These are phyloP conservation scores for Senna siamea DNA, from an alignment of 306 rosid genomes.

Conservation along the genomic window DNA sequence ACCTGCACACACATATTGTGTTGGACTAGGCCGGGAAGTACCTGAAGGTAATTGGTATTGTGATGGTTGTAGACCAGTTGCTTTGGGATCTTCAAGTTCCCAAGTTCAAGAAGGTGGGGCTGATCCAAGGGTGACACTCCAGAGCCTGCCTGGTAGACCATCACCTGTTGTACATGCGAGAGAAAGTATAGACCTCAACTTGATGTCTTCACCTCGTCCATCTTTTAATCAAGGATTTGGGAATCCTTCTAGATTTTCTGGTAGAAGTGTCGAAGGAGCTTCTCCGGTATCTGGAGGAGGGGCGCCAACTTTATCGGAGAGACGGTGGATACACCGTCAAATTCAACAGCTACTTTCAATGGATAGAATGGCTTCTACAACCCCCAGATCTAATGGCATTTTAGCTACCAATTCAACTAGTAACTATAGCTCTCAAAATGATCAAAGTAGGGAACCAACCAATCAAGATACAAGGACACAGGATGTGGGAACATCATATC, in stretches of 20 bases:
- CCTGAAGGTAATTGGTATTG: slow-evolving; percentile 99
- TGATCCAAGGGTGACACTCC: slow-evolving; percentile 58
- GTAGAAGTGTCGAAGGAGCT: slow-evolving; percentile 58
- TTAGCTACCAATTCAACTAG: slow-evolving; percentile 46
- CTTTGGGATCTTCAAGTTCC: slow-evolving; percentile 78
- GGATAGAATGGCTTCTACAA: slow-evolving; percentile 54
- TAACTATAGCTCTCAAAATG: slow-evolving; percentile 54
- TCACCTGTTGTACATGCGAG: slow-evolving; percentile 47
- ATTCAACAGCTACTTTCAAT: slow-evolving; percentile 68
- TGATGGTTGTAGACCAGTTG: slow-evolving; percentile 80
- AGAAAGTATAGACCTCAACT: slow-evolving; percentile 82
- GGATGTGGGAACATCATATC: slow-evolving; percentile 60
- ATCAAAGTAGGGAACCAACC: slow-evolving; percentile 58
- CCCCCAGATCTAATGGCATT: slow-evolving; percentile 55
- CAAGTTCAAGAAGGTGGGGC: slow-evolving; percentile 59
- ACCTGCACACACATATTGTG: slow-evolving; percentile 95
- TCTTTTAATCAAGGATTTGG: slow-evolving; percentile 61
- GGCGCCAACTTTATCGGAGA: slow-evolving; percentile 81
- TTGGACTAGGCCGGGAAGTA: slow-evolving; percentile 89
- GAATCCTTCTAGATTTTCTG: slow-evolving; percentile 55
- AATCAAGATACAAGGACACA: slow-evolving; percentile 49
- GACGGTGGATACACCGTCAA: slow-evolving; percentile 81
- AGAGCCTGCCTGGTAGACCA: slow-evolving; percentile 54
- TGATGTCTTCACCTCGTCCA: slow-evolving; percentile 62
- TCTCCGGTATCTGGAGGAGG: slow-evolving; percentile 74